Percentiles rank a stretch among this genome's conserved stretches.
These are phyloP conservation scores for Hyaloperonospora brassicae DNA, from an alignment of 352 stramenopile genomes.

Conservation along the genomic window DNA sequence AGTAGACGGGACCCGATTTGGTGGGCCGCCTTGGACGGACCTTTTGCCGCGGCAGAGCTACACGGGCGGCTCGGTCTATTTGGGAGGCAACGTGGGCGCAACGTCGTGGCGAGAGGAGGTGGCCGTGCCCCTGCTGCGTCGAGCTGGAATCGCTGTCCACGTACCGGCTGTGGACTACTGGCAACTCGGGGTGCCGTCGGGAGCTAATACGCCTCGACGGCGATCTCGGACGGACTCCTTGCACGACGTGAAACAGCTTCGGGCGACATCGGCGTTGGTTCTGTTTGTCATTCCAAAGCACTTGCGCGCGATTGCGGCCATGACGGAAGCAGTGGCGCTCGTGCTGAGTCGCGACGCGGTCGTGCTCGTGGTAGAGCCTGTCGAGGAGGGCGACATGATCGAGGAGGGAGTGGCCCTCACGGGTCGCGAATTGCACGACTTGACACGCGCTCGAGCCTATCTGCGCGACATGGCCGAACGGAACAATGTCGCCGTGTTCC, in stretches of 20 bases:
- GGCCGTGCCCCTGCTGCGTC: conserved; percentile 61
- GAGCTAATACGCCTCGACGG: conserved; percentile 24
- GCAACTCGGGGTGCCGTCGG: conserved; percentile 43
- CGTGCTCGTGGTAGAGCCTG: conserved; percentile 70
- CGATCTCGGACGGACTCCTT: conserved; percentile 32
- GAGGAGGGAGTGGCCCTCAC: conserved; percentile 40
- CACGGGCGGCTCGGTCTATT: conserved; percentile 52
- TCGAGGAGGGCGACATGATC: conserved; percentile 51
- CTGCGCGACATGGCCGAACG: conserved; percentile 80
- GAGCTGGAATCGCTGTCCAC: conserved; percentile 66
- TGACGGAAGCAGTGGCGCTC: conserved; percentile 76
- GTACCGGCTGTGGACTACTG: conserved; percentile 69
- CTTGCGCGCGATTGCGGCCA: conserved; percentile 67
- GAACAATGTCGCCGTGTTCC: conserved; percentile 68
- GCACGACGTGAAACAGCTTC: conserved; percentile 52
- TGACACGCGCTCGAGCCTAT: conserved; percentile 68
- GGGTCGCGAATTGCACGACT: conserved; percentile 75
- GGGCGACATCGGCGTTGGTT: conserved; percentile 66
- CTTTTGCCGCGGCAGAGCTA: too few relatives aligned
- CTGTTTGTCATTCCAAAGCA: conserved; percentile 75
- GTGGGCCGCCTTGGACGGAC: too few relatives aligned
- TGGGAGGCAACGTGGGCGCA: conserved; percentile 64
- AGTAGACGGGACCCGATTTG: too few relatives aligned
- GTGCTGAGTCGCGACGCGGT: conserved; percentile 60
- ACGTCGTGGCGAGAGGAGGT: conserved; percentile 72